These are phyloP conservation scores for Lolium perenne DNA, from an alignment of 176 grass and related monocot species.

Conservation along the genomic window DNA sequence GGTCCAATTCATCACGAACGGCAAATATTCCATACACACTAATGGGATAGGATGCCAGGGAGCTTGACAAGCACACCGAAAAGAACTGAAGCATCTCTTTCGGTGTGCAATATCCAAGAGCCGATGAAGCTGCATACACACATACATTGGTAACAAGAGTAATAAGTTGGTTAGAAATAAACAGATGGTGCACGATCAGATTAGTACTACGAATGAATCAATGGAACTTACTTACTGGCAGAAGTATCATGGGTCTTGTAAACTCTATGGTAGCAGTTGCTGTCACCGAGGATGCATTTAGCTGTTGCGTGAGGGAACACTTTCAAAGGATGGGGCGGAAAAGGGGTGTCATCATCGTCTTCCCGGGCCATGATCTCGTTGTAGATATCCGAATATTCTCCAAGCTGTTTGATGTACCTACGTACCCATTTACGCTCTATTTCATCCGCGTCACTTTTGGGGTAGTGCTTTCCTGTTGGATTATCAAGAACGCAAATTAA, in stretches of 20 bases:
- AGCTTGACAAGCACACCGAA: not conserved
- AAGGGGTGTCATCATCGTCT: not conserved
- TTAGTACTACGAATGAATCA: too few relatives aligned
- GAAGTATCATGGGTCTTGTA: conserved; percentile 13
- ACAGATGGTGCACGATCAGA: not conserved
- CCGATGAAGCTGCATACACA: not conserved
- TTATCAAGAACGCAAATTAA: not conserved
- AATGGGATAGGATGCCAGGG: not conserved
- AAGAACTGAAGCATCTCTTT: conserved; percentile 17
- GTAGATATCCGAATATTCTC: not conserved
- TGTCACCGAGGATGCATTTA: not conserved
- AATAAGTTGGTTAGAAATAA: not conserved
- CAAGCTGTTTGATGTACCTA: not conserved
- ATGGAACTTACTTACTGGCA: not conserved
- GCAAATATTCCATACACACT: conserved; percentile 15
- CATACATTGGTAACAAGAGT: not conserved
- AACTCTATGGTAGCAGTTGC: conserved; percentile 30
- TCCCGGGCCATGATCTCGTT: not conserved
- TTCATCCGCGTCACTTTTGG: not conserved
- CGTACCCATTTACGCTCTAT: not conserved
- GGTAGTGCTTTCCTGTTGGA: not conserved
- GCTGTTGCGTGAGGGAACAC: not conserved
- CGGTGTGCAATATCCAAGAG: not conserved
- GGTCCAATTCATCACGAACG: conserved; percentile 27
- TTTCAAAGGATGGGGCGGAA: not conserved